Conservation (phyloP, 2,329 filamentous ascomycete species). For the Apiospora phragmitis region DNA sequence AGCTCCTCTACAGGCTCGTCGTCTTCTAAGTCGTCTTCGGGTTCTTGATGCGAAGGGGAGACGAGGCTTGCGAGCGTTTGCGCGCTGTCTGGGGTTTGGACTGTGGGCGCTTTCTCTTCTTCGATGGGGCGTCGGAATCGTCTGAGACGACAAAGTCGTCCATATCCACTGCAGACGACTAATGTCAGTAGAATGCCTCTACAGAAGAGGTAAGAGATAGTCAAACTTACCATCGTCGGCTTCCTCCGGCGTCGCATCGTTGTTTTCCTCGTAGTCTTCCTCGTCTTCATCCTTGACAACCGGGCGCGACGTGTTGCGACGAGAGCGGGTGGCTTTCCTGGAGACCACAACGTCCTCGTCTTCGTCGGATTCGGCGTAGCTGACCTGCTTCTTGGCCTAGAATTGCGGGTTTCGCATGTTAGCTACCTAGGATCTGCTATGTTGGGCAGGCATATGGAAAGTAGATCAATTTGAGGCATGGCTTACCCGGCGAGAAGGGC, state of each 20-base stretch:
- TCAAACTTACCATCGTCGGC: neutral
- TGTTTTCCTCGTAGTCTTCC: constrained; percentile 67
- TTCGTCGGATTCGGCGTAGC: constrained; percentile 83
- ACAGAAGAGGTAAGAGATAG: neutral
- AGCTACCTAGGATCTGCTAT: neutral
- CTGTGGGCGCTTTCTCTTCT: constrained; percentile 72
- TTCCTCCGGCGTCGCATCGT: constrained; percentile 61
- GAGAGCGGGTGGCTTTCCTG: constrained; percentile 38
- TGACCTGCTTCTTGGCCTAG: constrained; percentile 61
- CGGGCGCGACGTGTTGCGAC: constrained; percentile 51
- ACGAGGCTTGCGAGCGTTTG: constrained; percentile 62
- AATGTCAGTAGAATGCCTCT: constrained; percentile 14
- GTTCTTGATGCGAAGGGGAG: constrained; percentile 39
- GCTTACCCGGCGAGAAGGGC: constrained; percentile 79
- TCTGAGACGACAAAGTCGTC: constrained; percentile 88
- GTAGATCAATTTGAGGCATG: neutral
- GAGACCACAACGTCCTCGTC: constrained; percentile 69
- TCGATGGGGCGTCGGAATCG: constrained; percentile 74
- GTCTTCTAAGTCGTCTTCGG: constrained; percentile 40
- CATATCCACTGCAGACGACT: constrained; percentile 58
- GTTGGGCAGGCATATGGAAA: neutral
- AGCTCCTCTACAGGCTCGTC: constrained; percentile 56
- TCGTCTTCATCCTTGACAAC: constrained; percentile 69
- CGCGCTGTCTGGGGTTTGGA: constrained; percentile 52
- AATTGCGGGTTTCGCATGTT: neutral